These are phyloP conservation scores for Shiraia sp. DNA, from an alignment of 2,329 filamentous ascomycete species.

Conservation along the genomic window DNA sequence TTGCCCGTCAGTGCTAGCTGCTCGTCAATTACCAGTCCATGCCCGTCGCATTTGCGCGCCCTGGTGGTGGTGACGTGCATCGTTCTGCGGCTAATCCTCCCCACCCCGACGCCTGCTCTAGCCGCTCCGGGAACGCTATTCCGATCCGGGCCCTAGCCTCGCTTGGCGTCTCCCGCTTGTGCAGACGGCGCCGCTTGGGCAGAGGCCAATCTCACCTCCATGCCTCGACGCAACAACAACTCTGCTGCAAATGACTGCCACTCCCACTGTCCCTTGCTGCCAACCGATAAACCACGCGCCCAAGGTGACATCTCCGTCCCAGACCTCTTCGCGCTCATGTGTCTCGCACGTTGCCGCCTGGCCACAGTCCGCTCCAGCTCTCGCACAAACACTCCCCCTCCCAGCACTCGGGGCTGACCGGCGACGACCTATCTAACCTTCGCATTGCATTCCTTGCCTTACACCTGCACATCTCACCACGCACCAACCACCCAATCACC, in stretches of 20 bases:
- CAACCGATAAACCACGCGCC: conserved; percentile 25
- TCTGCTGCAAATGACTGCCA: conserved; percentile 9
- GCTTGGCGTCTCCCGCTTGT: conserved; percentile 22
- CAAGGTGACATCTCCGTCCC: conserved; percentile 34
- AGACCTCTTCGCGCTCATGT: conserved; percentile 31
- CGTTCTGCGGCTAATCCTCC: conserved; percentile 32
- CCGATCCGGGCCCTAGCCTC: conserved; percentile 21
- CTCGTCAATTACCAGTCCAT: no score
- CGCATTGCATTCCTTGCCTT: conserved; percentile 42
- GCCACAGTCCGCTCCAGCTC: no score
- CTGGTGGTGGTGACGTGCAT: conserved; percentile 47
- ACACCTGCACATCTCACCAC: conserved; percentile 22
- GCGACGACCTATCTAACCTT: conserved; percentile 23
- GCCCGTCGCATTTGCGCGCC: no score
- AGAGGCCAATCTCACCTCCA: conserved; percentile 19
- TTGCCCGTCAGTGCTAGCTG: no score
- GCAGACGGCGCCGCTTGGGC: conserved; percentile 21
- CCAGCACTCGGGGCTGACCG: conserved; percentile 33
- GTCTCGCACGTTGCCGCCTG: conserved; percentile 43
- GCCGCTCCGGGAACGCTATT: conserved; percentile 23
- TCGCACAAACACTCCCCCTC: conserved; percentile 25
- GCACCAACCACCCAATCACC: conserved; percentile 4
- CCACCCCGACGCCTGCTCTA: no score
- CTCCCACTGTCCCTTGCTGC: conserved; percentile 27
- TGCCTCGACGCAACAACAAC: conserved; percentile 14